Evolutionary conservation across 1,284 basidiomycete genomes (phyloP), one percentile per base, ranked within the genome.

Genomic region (Schizophyllum amplum): DNA sequence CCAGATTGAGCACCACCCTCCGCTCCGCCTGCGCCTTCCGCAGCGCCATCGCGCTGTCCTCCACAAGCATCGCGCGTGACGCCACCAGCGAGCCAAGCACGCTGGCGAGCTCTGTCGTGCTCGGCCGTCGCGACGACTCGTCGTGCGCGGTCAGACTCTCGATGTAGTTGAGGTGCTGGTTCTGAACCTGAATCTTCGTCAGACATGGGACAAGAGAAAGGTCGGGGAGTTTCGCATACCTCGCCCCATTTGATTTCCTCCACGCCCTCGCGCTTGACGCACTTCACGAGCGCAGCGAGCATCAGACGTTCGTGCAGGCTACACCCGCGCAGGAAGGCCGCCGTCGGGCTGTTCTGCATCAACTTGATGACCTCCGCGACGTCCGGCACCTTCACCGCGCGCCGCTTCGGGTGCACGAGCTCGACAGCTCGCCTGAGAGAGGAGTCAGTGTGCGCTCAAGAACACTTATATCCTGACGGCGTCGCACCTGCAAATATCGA

Each of bases 331-430:
- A 98, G 72, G 66, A 88, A 96, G 20, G 86, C 83, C 5, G 90
- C 88, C 0, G 89, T 91, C 1, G 95, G 94, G 59, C 89, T 94
- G 62, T 91, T 92, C 65, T 94, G 92, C 90, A 98, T 93, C 24
- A 84, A 83, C 65, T 86, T 85, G 60, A 96, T 87, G 17, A 98
- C 92, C 47, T 84, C 81, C 62, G 81, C 83, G 63, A 97, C 86
- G 62, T 97, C 90, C 24, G 79, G 78, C 1, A 84, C 83, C 21
- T 79, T 78, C 9, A 94, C 92, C 0, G 83, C 75, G 52, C 73
- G 73, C 56, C 73, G 72, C 1, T 71, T 71, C 33, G 75, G 69
- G 57, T 78, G 78, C 5, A 85, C 83, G n/a, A 91, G 79, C 67
- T 96, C 94, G 4, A 94, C 90, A 0, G 92, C 86, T 4, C 93